Conservation (phyloP, 495 filamentous ascomycete species). For the Neurospora sp. region DNA sequence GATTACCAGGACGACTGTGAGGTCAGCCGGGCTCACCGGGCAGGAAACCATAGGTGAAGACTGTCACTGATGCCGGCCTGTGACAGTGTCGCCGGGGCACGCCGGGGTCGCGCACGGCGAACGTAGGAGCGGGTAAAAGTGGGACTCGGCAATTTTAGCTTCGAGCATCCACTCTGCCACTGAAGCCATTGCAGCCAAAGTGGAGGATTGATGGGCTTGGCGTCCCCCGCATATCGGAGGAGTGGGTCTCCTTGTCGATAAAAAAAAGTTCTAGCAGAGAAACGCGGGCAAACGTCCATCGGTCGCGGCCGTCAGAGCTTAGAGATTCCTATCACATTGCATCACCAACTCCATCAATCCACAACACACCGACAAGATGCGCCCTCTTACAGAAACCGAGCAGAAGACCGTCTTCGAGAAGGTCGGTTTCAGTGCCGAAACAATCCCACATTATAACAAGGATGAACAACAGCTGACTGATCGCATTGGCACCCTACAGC, state of each 20-base stretch:
- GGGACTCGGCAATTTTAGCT: constrained; percentile 4
- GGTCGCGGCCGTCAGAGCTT: background rate
- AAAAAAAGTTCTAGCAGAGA: background rate
- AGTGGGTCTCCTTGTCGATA: background rate
- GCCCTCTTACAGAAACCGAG: constrained; percentile 63
- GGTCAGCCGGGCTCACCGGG: background rate
- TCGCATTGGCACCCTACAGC: background rate
- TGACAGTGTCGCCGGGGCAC: background rate
- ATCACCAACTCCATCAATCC: background rate
- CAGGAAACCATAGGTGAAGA: background rate
- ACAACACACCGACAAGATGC: constrained; percentile 40
- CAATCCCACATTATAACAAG: background rate
- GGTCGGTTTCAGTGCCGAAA: background rate
- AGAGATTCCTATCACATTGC: background rate
- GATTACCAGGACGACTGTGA: background rate
- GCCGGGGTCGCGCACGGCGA: background rate
- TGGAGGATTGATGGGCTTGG: background rate
- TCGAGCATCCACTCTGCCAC: background rate
- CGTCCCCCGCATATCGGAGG: background rate
- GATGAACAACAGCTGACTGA: background rate
- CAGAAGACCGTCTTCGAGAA: constrained; percentile 69
- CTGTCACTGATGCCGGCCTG: background rate
- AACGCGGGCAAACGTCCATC: background rate
- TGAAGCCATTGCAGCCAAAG: background rate
- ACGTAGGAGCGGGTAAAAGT: constrained; percentile 16